Conservation (phyloP, 345 rosid species). For the Aquilaria yunnanensis region DNA sequence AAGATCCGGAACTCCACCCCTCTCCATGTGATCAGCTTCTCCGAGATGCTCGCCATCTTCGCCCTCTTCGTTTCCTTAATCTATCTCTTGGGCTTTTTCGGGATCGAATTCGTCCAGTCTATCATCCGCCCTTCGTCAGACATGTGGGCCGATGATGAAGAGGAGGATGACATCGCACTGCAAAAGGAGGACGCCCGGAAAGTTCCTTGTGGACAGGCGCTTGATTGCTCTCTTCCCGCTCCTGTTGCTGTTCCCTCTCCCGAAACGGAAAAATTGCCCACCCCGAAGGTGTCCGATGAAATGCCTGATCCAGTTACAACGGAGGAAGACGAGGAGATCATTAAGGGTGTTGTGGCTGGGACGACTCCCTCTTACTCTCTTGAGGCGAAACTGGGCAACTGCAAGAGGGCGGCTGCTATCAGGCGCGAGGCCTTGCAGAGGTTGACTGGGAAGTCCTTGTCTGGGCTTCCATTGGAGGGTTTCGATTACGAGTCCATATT, state of each 20-base stretch:
- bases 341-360: constrained; percentile 44
- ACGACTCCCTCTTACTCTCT: constrained; percentile 49
- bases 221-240: constrained; percentile 22
- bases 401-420: constrained; percentile 47
- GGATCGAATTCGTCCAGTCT: constrained; percentile 61
- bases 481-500: constrained; percentile 56
- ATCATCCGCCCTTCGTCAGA: constrained; percentile 44
- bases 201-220: constrained; percentile 45
- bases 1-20: constrained; percentile 67
- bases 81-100: constrained; percentile 60
- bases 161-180: constrained; percentile 25
- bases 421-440: constrained; percentile 61
- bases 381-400: constrained; percentile 59
- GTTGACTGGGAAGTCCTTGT: constrained; percentile 41
- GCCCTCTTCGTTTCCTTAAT: constrained; percentile 50
- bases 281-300: constrained; percentile 5
- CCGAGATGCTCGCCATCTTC: constrained; percentile 53
- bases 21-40: constrained; percentile 41
- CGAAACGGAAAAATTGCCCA: background rate
- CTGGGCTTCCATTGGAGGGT: constrained; percentile 59
- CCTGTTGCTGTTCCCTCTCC: constrained; percentile 6
- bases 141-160: constrained; percentile 43
- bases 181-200: constrained; percentile 28
- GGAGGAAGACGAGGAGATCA: constrained; percentile 47
- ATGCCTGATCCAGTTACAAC: constrained; percentile 14